Base-by-base conservation (phyloP, 805 yeast species). In the Komagataella mondaviorum region DNA sequence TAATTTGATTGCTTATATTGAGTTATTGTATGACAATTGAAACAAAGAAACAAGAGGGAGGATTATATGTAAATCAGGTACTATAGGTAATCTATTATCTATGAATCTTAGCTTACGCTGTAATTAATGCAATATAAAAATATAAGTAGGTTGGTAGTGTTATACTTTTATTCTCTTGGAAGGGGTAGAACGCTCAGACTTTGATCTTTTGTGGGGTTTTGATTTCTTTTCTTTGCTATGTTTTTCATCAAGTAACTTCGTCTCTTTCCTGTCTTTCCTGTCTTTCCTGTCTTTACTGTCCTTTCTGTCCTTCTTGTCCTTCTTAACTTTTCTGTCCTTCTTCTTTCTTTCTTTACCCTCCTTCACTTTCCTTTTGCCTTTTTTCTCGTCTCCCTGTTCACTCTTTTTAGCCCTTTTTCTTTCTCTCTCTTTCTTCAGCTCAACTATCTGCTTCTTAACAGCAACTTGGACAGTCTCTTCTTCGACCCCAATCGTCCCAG, bases 401-500 rank as follows among this genome's bases (percentile, higher is more conserved):
- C 61, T 53, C 49, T 52, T 53, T 51, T 60, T 58, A 54, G 60
- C 54, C 53, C 57, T 52, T 52, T 55, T 51, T 52, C 61, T 52
- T 50, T 57, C 54, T 53, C 59, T 36, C 51, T 50, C 55, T 57
- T 61, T 60, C 44, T 61, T 56, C 56, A 64, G 57, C 48, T 58
- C 57, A 52, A 60, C 57, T 57, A 61, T 57, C 6, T 62, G 60
- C 53, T 64, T 63, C 57, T 60, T 60, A 24, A 65, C 64, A 51
- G 61, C 16, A 6, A 16, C 46, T n/a, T 18, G 58, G 51, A 20
- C 45, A 24, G 14, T 50, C 39, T 46, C 47, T 45, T 47, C 48
- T 53, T 47, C 49, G 20, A 53, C 52, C 55, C 54, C 82, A 4
- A 79, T 77, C 0, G 96, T 85, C 1, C 97, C 98, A 45, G 77